Evolutionary conservation across 129 eudicot species (phyloP), one percentile per base, ranked within the genome.

Genomic region (Artemisia annua): DNA sequence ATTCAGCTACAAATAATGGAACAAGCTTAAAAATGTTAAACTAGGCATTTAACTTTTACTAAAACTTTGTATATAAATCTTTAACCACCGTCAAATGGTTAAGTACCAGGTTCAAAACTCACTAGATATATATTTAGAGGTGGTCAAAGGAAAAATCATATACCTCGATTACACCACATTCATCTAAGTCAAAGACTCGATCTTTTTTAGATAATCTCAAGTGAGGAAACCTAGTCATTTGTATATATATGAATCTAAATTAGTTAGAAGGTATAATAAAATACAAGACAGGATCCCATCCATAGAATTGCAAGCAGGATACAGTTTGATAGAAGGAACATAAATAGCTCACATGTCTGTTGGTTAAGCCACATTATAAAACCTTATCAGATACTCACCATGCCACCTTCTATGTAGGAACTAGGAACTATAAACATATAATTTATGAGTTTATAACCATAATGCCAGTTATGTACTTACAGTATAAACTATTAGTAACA

Each of bases 271-370:
- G 26, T 73, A 0, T 61, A 15, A 0, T 12, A 75, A 11, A 63
- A 53, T 5, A 24, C 30, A 57, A 22, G 48, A 67, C 61, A 67
- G 20, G 52, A 67, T 67, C 74, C 61, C 60, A 48, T 75, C 68
- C 80, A 67, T 35, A 57, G 52, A 67, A 16, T 11, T 75, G 30
- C 53, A 56, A 46, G 22, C 22, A 20, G 48, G 66, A 28, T 3
- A 28, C 80, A 56, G 68, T 75, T 57, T 76, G 80, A 76, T 67
- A 48, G 52, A 35, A 46, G 52, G 46, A 48, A 44, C 66, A 66
- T 55, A 53, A 48, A n/a, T 72, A 76, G 80, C 74, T 67, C 74
- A 76, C 44, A 76, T 76, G 80, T 76, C 74, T 67, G 80, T 63
- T 76, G 74, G 74, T 75, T 56, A 57, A 35, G 68, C 62, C 80